These are phyloP conservation scores for Macrocystidia cucumis DNA, from an alignment of 1,284 basidiomycete species.

Conservation along the genomic window DNA sequence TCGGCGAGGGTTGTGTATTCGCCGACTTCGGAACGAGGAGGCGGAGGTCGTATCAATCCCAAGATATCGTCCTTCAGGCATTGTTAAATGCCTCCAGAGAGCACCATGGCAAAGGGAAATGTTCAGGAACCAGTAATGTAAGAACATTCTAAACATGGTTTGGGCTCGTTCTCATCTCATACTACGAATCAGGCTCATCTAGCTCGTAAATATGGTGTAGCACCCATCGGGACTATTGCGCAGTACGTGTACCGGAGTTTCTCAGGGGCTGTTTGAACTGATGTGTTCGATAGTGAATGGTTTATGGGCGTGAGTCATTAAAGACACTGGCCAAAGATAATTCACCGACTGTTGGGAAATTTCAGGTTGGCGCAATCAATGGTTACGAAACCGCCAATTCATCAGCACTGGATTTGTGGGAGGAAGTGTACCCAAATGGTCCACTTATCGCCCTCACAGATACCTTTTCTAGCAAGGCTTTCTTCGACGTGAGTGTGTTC, in stretches of 20 bases:
- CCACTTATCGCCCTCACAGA: slow-evolving; percentile 82
- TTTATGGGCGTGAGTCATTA: slow-evolving; percentile 75
- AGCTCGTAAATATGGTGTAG: slow-evolving; percentile 65
- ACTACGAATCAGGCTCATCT: slow-evolving; percentile 56
- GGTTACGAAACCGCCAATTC: slow-evolving; percentile 77
- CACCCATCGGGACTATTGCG: slow-evolving; percentile 80
- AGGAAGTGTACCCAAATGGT: slow-evolving; percentile 58
- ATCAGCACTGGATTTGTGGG: slow-evolving; percentile 78
- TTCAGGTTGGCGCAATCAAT: slow-evolving; percentile 70
- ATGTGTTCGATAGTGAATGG: slow-evolving; percentile 63
- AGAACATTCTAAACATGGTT: slow-evolving; percentile 9
- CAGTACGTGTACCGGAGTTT: slow-evolving; percentile 49
- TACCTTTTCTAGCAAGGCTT: slow-evolving; percentile 82
- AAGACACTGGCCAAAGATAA: slow-evolving; percentile 2
- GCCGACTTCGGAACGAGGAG: slow-evolving; percentile 94
- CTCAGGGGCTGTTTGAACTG: slow-evolving; percentile 3
- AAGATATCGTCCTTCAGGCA: slow-evolving; percentile 72
- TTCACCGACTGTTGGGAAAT: too few species aligned
- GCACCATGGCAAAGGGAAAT: slow-evolving; percentile 41
- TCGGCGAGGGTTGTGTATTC: slow-evolving; percentile 69
- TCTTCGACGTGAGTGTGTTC: slow-evolving; percentile 57
- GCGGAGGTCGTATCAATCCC: slow-evolving; percentile 73
- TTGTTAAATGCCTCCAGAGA: slow-evolving; percentile 61
- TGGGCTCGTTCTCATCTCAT: slow-evolving; percentile 4
- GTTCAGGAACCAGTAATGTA: slow-evolving; percentile 89